Evolutionary conservation across 176 grass and related monocot species (phyloP).

Genomic region (sorghum (Sorghum bicolor)): Sorghum_bicolor_NCBIv3 NC_012873.2:51104001-51104500

Average conservation of each 20-base stretch:
- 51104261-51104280: constrained; percentile 93
- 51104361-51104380: background rate
- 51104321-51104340: constrained; percentile 53
- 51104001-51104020: constrained; percentile 13
- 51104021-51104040: constrained; percentile 28
- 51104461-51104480: constrained; percentile 98
- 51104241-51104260: constrained; percentile 65
- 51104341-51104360: constrained; percentile 1
- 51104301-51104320: constrained; percentile 95
- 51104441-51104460: constrained; percentile 92
- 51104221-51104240: background rate
- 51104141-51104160: constrained; percentile 54
- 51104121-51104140: constrained; percentile 96
- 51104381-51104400: background rate
- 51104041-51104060: constrained; percentile 33
- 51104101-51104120: constrained; percentile 98
- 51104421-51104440: constrained; percentile 89
- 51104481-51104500: constrained; percentile 95
- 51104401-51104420: constrained; percentile 80
- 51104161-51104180: constrained; percentile 5
- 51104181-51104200: background rate
- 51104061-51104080: constrained; percentile 94
- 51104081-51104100: constrained; percentile 83
- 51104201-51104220: constrained; percentile 14
- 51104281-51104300: constrained; percentile 96